Conservation (phyloP, 257 asterid species). For the Galeopsis tetrahit region DNA sequence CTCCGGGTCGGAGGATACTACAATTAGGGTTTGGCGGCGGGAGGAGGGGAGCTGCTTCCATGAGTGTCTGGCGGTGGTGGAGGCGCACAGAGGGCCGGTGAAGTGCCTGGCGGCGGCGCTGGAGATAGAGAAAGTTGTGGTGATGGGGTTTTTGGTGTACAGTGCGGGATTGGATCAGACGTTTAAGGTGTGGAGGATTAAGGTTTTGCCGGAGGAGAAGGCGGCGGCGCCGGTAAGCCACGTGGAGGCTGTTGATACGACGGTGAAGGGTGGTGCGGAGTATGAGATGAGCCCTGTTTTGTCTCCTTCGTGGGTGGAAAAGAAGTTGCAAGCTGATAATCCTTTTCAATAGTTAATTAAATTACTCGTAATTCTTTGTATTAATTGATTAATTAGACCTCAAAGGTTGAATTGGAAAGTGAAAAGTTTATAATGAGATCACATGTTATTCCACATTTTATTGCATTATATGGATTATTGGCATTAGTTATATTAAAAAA, state of each 20-base stretch:
- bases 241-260: conserved; percentile 28
- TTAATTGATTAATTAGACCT: too few relatives aligned
- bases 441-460: too few relatives aligned
- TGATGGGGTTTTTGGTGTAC: conserved; percentile 73
- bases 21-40: conserved; percentile 81
- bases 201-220: conserved; percentile 72
- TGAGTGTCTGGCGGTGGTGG: conserved; percentile 84
- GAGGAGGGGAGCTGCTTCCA: conserved; percentile 91
- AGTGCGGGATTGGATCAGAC: conserved; percentile 89
- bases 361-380: neutral
- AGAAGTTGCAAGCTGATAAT: conserved; percentile 63
- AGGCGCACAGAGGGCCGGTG: conserved; percentile 89
- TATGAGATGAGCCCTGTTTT: conserved; percentile 81
- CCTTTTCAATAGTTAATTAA: conserved; percentile 40
- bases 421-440: too few relatives aligned
- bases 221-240: too few relatives aligned
- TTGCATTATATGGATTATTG: too few relatives aligned
- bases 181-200: conserved; percentile 91
- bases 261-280: conserved; percentile 37
- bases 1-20: conserved; percentile 93
- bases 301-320: conserved; percentile 98
- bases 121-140: conserved; percentile 76
- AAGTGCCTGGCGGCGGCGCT: conserved; percentile 72
- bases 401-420: too few relatives aligned
- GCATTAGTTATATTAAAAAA: too few relatives aligned